Evolutionary conservation across 805 yeast species (phyloP).

Genomic region (Barnettozyma siamensis): DNA sequence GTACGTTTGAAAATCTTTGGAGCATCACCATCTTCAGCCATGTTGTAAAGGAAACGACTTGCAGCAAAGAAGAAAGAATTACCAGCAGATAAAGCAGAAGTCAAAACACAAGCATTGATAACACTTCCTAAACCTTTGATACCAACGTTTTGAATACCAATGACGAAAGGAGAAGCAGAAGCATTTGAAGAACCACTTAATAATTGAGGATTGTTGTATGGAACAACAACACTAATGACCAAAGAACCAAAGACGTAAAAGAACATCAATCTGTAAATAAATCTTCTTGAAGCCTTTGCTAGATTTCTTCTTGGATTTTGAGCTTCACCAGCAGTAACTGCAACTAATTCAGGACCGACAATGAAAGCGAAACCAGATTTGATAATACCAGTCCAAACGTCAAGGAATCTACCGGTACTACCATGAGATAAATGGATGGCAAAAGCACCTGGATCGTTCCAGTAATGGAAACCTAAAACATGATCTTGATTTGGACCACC

Average conservation of each 20-base stretch:
- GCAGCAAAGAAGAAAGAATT: constrained; percentile 77
- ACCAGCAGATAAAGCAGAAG: constrained; percentile 78
- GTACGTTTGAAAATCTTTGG: constrained; percentile 61
- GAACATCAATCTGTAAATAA: constrained; percentile 48
- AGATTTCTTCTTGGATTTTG: constrained; percentile 53
- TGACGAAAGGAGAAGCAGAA: constrained; percentile 71
- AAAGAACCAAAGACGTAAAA: constrained; percentile 63
- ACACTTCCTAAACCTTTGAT: constrained; percentile 68
- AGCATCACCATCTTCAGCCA: constrained; percentile 73
- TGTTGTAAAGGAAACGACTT: constrained; percentile 65
- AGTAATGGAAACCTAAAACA: constrained; percentile 61
- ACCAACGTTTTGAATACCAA: constrained; percentile 66
- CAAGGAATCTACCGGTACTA: constrained; percentile 55
- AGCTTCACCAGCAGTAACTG: constrained; percentile 53
- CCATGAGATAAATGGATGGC: constrained; percentile 42
- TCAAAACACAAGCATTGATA: constrained; percentile 70
- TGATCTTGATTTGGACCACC: constrained; percentile 52
- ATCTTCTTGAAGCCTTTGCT: constrained; percentile 53
- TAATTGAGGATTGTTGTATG: constrained; percentile 52
- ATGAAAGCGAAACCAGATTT: constrained; percentile 64
- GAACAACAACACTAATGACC: constrained; percentile 62
- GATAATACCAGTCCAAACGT: constrained; percentile 56
- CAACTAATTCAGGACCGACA: constrained; percentile 58
- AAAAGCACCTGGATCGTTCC: constrained; percentile 59
- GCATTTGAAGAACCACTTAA: constrained; percentile 52